Percentiles rank a stretch among this genome's conserved stretches.
Conservation (phyloP, 2,329 filamentous ascomycete species). For the Endocalyx cinctus region DNA sequence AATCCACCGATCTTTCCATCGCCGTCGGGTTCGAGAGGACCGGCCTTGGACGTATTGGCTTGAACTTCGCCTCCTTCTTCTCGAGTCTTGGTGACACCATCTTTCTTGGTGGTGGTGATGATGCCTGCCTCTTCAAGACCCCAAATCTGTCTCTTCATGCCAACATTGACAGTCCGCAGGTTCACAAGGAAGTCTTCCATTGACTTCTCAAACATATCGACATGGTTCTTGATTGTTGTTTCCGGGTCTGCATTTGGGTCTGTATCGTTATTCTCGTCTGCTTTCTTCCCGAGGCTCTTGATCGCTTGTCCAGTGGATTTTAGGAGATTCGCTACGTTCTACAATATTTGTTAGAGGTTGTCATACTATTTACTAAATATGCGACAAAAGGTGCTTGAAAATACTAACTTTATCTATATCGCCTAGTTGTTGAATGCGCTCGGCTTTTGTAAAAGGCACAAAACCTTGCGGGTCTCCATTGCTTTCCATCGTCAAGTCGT, state of each 20-base stretch:
- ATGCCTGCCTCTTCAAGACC: constrained; percentile 79
- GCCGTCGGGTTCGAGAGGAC: constrained; percentile 49
- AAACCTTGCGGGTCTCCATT: constrained; percentile 25
- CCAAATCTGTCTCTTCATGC: constrained; percentile 70
- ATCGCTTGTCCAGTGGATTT: constrained; percentile 58
- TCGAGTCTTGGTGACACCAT: constrained; percentile 11
- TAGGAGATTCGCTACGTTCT: constrained; percentile 42
- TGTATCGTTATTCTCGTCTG: too few species aligned
- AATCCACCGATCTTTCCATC: constrained; percentile 55
- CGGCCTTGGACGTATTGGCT: constrained; percentile 19
- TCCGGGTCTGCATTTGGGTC: constrained; percentile 21
- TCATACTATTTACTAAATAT: too few species aligned
- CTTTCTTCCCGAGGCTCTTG: constrained; percentile 56
- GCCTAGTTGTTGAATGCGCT: constrained; percentile 76
- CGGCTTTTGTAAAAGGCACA: constrained; percentile 63
- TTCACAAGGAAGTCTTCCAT: constrained; percentile 66
- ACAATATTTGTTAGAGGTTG: too few species aligned
- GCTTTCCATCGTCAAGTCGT: constrained; percentile 12
- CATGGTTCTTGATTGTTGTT: constrained; percentile 43
- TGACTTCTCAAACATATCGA: constrained; percentile 52
- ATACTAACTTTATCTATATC: constrained; percentile 65
- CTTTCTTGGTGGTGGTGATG: constrained; percentile 44
- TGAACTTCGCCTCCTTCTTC: constrained; percentile 21
- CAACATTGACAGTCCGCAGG: constrained; percentile 69
- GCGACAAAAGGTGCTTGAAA: too few species aligned